Conservation (phyloP, 768 basidiomycete genomes). For the Pleurotus tuoliensis region DNA sequence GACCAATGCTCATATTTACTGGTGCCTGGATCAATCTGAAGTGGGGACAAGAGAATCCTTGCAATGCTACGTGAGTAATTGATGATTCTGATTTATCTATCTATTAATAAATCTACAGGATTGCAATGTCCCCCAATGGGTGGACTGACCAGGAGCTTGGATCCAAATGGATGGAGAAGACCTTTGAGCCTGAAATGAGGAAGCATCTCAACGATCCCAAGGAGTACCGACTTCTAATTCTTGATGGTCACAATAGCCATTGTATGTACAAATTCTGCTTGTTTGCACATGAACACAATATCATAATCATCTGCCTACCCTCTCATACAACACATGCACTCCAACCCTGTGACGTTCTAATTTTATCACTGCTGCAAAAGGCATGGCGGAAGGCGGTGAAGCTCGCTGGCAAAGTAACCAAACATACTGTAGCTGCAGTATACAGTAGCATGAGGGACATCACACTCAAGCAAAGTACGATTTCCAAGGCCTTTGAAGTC, state of each 20-base stretch:
- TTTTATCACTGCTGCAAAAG: slow-evolving; percentile 28
- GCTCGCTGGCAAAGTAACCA: too few relatives aligned
- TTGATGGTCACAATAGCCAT: slow-evolving; percentile 20
- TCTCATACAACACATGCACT: slow-evolving; percentile 18
- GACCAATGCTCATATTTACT: slow-evolving; percentile 3
- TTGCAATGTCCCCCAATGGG: slow-evolving; percentile 14
- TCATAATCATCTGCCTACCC: slow-evolving; percentile 17
- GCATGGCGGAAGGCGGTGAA: slow-evolving; percentile 14
- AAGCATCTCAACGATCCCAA: neutral
- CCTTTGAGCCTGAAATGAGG: slow-evolving; percentile 13
- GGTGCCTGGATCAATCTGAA: slow-evolving; percentile 8
- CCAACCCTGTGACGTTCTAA: slow-evolving; percentile 20
- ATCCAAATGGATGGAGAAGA: slow-evolving; percentile 13
- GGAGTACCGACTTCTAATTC: slow-evolving; percentile 12
- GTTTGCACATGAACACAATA: slow-evolving; percentile 11
- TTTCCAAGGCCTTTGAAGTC: slow-evolving; percentile 6
- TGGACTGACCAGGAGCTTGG: slow-evolving; percentile 19
- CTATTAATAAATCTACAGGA: neutral
- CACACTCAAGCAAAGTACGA: slow-evolving; percentile 1
- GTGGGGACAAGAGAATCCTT: slow-evolving; percentile 14
- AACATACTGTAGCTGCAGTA: too few relatives aligned
- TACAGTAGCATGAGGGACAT: neutral
- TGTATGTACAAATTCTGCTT: slow-evolving; percentile 8
- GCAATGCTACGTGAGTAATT: slow-evolving; percentile 13
- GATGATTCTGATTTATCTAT: neutral